phyloP scores from a whole-genome alignment of 768 basidiomycete genomes.

The Termitomyces titanicus region DNA sequence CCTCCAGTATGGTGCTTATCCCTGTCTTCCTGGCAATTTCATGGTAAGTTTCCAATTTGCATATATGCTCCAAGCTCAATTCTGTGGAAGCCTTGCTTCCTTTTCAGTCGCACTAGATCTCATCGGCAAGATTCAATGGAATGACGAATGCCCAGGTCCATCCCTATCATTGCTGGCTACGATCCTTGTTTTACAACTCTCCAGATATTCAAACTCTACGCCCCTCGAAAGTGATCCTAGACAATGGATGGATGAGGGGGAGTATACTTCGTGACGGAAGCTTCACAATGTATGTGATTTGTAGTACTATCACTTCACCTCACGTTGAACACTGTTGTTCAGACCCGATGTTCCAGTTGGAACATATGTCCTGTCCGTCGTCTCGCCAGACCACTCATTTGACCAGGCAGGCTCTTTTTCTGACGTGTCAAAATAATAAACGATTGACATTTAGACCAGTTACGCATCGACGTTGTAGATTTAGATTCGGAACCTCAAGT shows the following conservation, averaged over 20 bases:
- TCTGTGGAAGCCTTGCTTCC: conserved; percentile 18
- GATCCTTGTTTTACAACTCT: not conserved
- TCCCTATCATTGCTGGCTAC: not conserved
- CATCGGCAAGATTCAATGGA: conserved; percentile 64
- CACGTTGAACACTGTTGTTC: not conserved
- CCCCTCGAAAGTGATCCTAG: conserved; percentile 54
- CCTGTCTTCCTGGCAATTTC: conserved; percentile 24
- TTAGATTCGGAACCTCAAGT: conserved; percentile 40
- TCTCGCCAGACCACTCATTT: conserved; percentile 64
- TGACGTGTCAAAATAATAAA: not conserved
- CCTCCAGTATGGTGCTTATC: conserved; percentile 7
- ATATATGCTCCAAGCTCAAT: not conserved
- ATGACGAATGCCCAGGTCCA: conserved; percentile 61
- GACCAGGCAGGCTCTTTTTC: conserved; percentile 53
- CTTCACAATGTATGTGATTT: conserved; percentile 59
- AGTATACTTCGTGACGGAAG: conserved; percentile 53
- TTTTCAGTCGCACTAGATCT: conserved; percentile 49
- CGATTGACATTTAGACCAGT: conserved; percentile 32
- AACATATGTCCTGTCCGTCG: conserved; percentile 64
- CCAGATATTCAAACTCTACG: conserved; percentile 36
- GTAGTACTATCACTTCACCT: not conserved
- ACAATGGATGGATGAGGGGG: conserved; percentile 52
- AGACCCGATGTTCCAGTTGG: conserved; percentile 71
- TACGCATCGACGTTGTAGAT: conserved; percentile 63
- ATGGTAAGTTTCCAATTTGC: conserved; percentile 18